A percentile compares a stretch with the other conserved stretches of the same genome.
Evolutionary conservation across 345 rosid species (phyloP).

Genomic region (Mercurialis annua): DNA sequence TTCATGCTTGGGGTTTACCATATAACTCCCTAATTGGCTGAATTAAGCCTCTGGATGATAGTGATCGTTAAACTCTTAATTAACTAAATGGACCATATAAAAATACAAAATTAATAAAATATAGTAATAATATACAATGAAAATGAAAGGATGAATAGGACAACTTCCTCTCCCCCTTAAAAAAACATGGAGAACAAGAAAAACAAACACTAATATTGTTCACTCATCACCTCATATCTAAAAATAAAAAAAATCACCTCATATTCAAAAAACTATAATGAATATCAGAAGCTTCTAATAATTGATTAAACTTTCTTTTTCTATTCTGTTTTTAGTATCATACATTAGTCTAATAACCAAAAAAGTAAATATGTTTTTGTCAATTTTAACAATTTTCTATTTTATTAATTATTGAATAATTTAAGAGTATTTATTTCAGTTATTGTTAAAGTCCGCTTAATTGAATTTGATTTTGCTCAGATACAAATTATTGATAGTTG

Average conservation of each 20-base stretch:
- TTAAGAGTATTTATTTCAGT: too few species aligned
- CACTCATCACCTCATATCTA: conserved; percentile 1
- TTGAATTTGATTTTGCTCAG: too few species aligned
- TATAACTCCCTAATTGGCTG: conserved; percentile 9
- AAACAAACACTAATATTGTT: neutral
- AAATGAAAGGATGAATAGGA: conserved; percentile 10
- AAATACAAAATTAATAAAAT: neutral
- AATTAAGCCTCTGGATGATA: neutral
- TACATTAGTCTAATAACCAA: too few species aligned
- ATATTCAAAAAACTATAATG: neutral
- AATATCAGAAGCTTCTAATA: neutral
- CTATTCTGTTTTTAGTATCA: neutral
- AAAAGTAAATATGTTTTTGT: too few species aligned
- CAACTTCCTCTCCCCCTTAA: neutral
- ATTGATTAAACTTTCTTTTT: neutral
- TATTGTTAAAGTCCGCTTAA: too few species aligned
- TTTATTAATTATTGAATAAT: too few species aligned
- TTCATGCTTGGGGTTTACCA: conserved; percentile 16
- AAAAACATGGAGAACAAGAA: conserved; percentile 1
- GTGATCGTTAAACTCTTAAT: too few species aligned
- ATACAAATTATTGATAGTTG: too few species aligned
- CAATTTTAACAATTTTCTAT: too few species aligned
- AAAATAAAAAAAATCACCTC: too few species aligned
- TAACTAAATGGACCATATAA: too few species aligned
- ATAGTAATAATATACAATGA: neutral